Conservation (phyloP, 2,329 filamentous ascomycete genomes). For the Colletotrichum tropicicola region DNA sequence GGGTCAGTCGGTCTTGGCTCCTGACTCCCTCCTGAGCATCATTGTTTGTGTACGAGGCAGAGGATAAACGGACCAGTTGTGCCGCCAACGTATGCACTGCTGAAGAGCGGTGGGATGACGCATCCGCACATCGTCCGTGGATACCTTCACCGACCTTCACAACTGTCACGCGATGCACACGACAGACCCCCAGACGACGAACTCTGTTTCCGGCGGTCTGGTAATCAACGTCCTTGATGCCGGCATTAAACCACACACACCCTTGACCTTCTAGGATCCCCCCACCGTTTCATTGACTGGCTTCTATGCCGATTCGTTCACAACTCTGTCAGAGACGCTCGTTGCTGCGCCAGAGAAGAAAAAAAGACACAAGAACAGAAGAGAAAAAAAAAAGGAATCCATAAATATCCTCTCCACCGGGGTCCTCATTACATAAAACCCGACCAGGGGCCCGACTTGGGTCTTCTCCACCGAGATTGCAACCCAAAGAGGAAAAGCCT, state of each 20-base stretch:
- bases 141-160: neutral
- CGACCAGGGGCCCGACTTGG: neutral
- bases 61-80: neutral
- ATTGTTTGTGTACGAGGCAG: neutral
- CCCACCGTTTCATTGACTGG: conserved; percentile 8
- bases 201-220: neutral
- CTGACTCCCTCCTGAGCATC: neutral
- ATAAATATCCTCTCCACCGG: neutral
- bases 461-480: conserved; percentile 25
- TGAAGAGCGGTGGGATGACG: neutral
- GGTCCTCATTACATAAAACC: conserved; percentile 1
- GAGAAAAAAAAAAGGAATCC: too few relatives aligned
- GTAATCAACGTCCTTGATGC: neutral
- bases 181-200: neutral
- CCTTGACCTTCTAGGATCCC: conserved; percentile 3
- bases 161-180: neutral
- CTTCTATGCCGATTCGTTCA: conserved; percentile 21
- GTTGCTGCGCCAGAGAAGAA: conserved; percentile 24
- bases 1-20: too few relatives aligned
- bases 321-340: neutral
- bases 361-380: too few relatives aligned
- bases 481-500: conserved; percentile 11
- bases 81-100: neutral
- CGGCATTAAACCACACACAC: neutral
- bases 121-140: neutral